Conservation (phyloP, 192 early-diverging fungal species). For the Coemansia sp. region DNA sequence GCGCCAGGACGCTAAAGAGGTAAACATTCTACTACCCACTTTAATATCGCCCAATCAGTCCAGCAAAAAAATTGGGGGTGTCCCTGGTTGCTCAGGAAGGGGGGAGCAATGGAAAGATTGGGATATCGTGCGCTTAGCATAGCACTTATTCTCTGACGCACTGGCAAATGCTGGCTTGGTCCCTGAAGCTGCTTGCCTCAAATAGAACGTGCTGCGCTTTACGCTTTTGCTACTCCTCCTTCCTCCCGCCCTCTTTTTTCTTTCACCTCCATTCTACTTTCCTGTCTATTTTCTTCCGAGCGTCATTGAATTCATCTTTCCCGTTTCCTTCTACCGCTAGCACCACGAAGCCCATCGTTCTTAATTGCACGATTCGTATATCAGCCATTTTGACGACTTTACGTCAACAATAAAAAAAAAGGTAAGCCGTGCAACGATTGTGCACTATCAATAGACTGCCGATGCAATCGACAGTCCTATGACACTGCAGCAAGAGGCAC, state of each 20-base stretch:
- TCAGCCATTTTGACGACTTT: too few species aligned
- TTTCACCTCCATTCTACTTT: background rate
- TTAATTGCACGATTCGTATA: too few species aligned
- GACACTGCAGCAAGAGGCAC: background rate
- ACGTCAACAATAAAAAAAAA: too few species aligned
- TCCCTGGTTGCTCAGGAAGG: constrained; percentile 1
- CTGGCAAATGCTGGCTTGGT: background rate
- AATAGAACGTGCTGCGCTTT: background rate
- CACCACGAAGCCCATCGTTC: too few species aligned
- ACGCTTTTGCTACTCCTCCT: background rate
- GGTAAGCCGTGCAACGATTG: too few species aligned
- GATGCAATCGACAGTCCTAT: background rate
- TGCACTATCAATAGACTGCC: too few species aligned
- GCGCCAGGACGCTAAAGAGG: background rate
- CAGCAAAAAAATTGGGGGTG: background rate
- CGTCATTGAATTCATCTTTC: too few species aligned
- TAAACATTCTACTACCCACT: constrained; percentile 9
- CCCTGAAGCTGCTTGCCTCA: constrained; percentile 4
- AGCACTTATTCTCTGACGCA: too few species aligned
- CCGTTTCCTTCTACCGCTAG: too few species aligned
- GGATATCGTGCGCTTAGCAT: constrained; percentile 1
- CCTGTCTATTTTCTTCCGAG: background rate
- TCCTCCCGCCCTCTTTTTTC: background rate
- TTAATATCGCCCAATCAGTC: constrained; percentile 5
- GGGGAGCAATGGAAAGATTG: background rate